Evolutionary conservation across 164 flowering plant genomes (phyloP).

Genomic region (Magnolia sinica): DNA sequence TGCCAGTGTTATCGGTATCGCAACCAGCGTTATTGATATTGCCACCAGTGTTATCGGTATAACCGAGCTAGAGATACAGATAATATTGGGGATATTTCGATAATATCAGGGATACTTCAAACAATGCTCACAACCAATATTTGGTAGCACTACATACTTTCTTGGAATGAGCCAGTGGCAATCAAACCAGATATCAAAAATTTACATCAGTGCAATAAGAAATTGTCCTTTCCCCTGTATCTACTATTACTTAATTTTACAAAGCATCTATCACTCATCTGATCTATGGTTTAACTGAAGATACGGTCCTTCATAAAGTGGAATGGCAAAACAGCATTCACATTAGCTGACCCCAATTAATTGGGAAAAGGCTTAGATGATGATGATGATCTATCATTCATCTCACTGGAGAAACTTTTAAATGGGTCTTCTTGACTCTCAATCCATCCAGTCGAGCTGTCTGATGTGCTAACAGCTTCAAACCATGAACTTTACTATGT

Average conservation of each 20-base stretch:
- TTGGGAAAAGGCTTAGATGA: no score
- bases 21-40: no score
- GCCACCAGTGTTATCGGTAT: no score
- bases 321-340: background rate
- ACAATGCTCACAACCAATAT: background rate
- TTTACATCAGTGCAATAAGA: background rate
- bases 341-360: background rate
- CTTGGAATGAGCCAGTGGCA: background rate
- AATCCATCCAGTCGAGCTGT: background rate
- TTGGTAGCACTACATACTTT: background rate
- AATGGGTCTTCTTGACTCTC: background rate
- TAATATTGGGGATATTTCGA: no score
- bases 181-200: background rate
- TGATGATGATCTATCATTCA: no score
- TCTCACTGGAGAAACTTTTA: no score
- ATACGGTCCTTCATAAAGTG: background rate
- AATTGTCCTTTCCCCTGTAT: background rate
- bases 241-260: background rate
- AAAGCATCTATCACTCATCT: background rate
- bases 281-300: background rate
- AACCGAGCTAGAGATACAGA: no score
- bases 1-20: no score
- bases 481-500: background rate
- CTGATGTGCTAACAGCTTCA: background rate
- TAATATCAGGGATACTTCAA: no score